A percentile compares a stretch with the other conserved stretches of the same genome.
These are phyloP conservation scores for Mycena vitilis DNA, from an alignment of 768 basidiomycete genomes.

Conservation along the genomic window DNA sequence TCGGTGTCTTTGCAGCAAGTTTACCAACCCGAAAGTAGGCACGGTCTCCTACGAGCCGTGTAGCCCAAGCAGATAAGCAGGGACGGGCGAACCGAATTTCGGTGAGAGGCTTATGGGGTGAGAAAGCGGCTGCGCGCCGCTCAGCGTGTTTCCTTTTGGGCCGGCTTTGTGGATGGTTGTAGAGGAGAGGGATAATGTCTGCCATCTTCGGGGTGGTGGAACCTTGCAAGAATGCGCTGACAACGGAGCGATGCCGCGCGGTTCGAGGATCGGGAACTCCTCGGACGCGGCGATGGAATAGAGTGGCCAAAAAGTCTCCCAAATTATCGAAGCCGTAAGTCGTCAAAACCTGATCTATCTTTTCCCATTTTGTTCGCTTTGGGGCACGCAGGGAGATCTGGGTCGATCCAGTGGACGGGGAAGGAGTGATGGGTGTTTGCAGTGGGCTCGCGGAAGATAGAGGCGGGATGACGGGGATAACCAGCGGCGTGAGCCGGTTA, in stretches of 20 bases:
- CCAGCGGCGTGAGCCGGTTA: background rate
- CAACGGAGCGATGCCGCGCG: background rate
- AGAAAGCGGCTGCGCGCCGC: background rate
- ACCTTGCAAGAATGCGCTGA: constrained; percentile 1
- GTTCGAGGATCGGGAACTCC: background rate
- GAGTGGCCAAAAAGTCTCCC: background rate
- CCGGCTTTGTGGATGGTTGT: constrained; percentile 5
- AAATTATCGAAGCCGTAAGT: background rate
- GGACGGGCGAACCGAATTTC: constrained; percentile 5
- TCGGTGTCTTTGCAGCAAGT: background rate
- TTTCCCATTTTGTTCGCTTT: constrained; percentile 1
- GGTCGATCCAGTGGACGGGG: background rate
- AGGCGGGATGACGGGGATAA: background rate
- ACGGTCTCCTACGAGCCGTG: background rate
- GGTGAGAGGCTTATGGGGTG: background rate
- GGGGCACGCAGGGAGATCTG: background rate
- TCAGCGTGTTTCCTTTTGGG: constrained; percentile 1
- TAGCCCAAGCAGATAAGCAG: constrained; percentile 3
- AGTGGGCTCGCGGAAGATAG: background rate
- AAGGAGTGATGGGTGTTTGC: background rate
- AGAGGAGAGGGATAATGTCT: constrained; percentile 1
- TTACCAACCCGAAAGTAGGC: background rate
- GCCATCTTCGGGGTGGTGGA: background rate
- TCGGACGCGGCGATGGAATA: background rate
- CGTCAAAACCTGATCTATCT: background rate